Base-by-base conservation (phyloP, 345 rosid species). In the Trapa bicornis region DNA sequence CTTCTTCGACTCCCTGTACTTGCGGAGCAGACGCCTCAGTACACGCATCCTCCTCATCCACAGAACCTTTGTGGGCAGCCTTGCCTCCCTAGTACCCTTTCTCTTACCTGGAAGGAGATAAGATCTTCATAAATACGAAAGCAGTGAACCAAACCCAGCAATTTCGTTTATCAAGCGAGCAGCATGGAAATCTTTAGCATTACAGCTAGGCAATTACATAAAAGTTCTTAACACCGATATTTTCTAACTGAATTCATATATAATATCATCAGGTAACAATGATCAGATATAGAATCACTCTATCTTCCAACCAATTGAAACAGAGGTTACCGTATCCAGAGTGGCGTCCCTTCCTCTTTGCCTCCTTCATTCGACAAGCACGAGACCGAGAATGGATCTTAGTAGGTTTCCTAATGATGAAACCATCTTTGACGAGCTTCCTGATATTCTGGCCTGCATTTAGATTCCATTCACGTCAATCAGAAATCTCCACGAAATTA, bases 21-120 rank as follows among this genome's bases (percentile, higher is more conserved):
- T 93, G 65, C 91, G 84, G 38, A 93, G 86, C 38, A 93, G 75
- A 67, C 99, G 96, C 75, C 99, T 88, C 1, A 93, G 82, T 4
- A 93, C 96, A 54, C 96, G 86, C 97, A 93, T 83, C 75, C 97
- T 93, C 75, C 97, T 81, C 99, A 91, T 93, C 99, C 97, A 93
- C 65, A 93, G 75, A 39, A 93, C 43, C 78, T 93, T 93, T 15
- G 97, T 90, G 15, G 99, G 99, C 74, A 93, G 74, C 84, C 99
- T 87, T 4, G 99, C 99, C 76, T 93, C 97, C 61, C 97, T 81
- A 10, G 97, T 93, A 78, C 98, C 98, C 85, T 83, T 90, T 1
- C 97, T 75, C 82, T 93, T 93, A 87, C 98, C 98, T 92, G 67
- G 36, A 76, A 66, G 8, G 8, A 14, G 61, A 68, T 39, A 43